Percentiles rank a stretch among this genome's conserved stretches.
These are phyloP conservation scores for Heritiera littoralis DNA, from an alignment of 345 rosid species.

Conservation along the genomic window DNA sequence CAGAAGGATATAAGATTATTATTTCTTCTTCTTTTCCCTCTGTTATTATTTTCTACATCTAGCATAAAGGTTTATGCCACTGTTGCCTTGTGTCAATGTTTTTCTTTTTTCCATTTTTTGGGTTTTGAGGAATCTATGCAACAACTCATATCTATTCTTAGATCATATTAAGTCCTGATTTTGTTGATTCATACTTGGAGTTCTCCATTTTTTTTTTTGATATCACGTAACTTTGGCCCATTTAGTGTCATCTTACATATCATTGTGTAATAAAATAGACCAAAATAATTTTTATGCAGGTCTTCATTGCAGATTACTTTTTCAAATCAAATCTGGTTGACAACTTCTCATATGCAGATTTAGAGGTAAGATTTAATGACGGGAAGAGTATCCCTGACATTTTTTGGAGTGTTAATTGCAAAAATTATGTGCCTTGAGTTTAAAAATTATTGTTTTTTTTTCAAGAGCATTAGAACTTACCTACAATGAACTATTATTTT, in stretches of 20 bases:
- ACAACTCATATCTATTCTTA: neutral
- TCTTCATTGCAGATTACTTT: constrained; percentile 86
- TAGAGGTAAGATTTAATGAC: constrained; percentile 56
- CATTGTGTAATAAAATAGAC: neutral
- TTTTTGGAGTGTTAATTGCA: constrained; percentile 10
- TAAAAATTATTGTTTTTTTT: neutral
- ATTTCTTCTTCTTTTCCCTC: too few species aligned
- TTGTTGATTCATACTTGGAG: neutral
- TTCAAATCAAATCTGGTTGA: constrained; percentile 72
- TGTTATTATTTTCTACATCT: too few species aligned
- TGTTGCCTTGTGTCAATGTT: neutral
- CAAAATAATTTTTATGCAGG: constrained; percentile 51
- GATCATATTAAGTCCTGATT: neutral
- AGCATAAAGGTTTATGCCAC: neutral
- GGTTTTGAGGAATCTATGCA: neutral
- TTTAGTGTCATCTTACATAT: neutral
- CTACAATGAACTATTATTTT: neutral
- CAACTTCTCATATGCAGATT: constrained; percentile 63
- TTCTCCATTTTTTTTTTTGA: neutral
- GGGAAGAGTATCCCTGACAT: neutral
- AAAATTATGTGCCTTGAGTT: constrained; percentile 1
- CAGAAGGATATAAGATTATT: too few species aligned
- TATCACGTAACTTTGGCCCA: neutral
- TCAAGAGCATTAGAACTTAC: neutral
- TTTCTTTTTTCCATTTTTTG: neutral